Evolutionary conservation across 2,329 filamentous ascomycete species (phyloP).

Genomic region (Exophiala sideris): DNA sequence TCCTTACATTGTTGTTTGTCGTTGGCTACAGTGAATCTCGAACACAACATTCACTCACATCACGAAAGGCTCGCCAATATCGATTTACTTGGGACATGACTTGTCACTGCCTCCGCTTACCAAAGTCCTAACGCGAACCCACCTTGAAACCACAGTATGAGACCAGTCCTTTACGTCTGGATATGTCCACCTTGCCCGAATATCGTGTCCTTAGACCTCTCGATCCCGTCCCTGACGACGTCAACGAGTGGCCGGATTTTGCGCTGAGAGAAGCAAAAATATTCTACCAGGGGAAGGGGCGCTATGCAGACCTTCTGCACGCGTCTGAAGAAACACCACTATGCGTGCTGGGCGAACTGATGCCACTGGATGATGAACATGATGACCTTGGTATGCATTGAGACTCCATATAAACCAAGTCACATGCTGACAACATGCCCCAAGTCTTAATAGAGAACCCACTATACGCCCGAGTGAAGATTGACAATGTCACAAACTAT

Average conservation of each 20-base stretch:
- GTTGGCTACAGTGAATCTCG: neutral
- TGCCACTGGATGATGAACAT: conserved; percentile 44
- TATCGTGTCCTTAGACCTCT: conserved; percentile 45
- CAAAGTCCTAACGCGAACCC: conserved; percentile 4
- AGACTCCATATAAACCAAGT: conserved; percentile 26
- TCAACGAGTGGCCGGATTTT: conserved; percentile 61
- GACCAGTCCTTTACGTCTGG: conserved; percentile 9
- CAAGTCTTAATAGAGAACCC: conserved; percentile 36
- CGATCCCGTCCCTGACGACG: conserved; percentile 44
- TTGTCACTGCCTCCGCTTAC: neutral
- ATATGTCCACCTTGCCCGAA: conserved; percentile 29
- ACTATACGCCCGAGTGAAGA: conserved; percentile 37
- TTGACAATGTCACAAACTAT: conserved; percentile 49
- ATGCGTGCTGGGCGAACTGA: conserved; percentile 52
- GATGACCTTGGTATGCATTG: conserved; percentile 39
- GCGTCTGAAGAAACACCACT: conserved; percentile 55
- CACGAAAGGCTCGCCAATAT: neutral
- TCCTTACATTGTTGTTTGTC: neutral
- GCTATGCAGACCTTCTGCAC: conserved; percentile 53
- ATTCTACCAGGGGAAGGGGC: conserved; percentile 46
- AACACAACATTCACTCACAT: neutral
- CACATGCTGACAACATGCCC: conserved; percentile 33
- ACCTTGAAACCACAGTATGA: conserved; percentile 20
- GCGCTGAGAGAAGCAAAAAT: conserved; percentile 55
- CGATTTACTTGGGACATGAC: conserved; percentile 3